These are phyloP conservation scores for Vitellaria paradoxa DNA, from an alignment of 179 eudicot genomes.

Conservation along the genomic window DNA sequence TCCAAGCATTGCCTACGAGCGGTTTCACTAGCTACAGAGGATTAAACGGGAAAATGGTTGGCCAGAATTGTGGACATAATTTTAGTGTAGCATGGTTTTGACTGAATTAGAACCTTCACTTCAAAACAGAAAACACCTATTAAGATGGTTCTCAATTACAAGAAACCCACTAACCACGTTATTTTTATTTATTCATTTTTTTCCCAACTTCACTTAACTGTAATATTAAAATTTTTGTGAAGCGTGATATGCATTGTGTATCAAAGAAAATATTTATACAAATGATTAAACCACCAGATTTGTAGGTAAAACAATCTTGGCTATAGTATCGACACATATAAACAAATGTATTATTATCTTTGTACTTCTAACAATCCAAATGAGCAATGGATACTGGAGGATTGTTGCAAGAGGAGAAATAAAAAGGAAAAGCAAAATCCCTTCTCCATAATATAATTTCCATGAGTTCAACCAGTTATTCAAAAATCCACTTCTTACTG, in stretches of 20 bases:
- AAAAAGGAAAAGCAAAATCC: not conserved
- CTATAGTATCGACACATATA: not conserved
- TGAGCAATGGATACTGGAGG: not conserved
- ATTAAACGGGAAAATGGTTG: not conserved
- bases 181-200: no score
- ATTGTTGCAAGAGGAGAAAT: no score
- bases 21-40: no score
- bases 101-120: no score
- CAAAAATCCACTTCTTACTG: not conserved
- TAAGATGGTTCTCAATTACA: no score
- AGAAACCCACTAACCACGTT: no score
- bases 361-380: not conserved
- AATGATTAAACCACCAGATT: not conserved
- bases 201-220: no score
- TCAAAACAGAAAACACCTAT: no score
- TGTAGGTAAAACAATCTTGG: not conserved
- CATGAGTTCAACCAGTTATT: not conserved
- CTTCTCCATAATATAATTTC: not conserved
- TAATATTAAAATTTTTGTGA: no score
- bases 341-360: not conserved
- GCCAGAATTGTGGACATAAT: not conserved
- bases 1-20: not conserved
- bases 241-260: no score
- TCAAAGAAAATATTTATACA: not conserved
- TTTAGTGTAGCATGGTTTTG: not conserved